Evolutionary conservation across 176 grass and related monocot species (phyloP).

Genomic region (Tuctoria greenei): DNA sequence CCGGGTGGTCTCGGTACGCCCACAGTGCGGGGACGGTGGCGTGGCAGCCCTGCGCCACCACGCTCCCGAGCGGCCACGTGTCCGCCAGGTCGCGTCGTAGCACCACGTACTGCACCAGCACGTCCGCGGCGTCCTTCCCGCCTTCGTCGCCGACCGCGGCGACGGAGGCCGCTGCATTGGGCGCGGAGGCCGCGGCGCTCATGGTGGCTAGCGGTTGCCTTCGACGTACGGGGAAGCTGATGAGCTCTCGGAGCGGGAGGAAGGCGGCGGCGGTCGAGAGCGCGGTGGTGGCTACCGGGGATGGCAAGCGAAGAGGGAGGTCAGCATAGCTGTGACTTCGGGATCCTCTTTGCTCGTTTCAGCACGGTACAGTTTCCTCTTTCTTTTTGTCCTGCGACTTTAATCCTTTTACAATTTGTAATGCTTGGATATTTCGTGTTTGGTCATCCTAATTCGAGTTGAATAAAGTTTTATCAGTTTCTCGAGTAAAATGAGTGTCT

Average conservation of each 20-base stretch:
- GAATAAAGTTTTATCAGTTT: too few species aligned
- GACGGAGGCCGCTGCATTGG: neutral
- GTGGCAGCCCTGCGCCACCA: constrained; percentile 88
- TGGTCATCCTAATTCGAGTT: too few species aligned
- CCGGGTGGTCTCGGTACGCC: constrained; percentile 61
- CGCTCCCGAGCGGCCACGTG: constrained; percentile 85
- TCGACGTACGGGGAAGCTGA: constrained; percentile 23
- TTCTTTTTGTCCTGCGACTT: too few species aligned
- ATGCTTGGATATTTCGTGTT: too few species aligned
- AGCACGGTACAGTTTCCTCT: too few species aligned
- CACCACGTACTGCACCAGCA: constrained; percentile 87
- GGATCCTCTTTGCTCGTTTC: too few species aligned
- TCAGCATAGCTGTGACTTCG: constrained; percentile 21
- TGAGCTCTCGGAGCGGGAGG: neutral
- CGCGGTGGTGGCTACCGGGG: neutral
- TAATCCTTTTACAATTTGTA: too few species aligned
- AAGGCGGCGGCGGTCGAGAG: constrained; percentile 26
- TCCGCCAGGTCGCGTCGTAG: constrained; percentile 81
- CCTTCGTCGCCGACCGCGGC: neutral
- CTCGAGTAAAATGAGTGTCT: too few species aligned
- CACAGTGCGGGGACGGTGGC: constrained; percentile 68
- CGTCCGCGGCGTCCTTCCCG: constrained; percentile 31
- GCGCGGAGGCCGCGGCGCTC: constrained; percentile 3
- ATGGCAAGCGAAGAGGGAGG: constrained; percentile 32
- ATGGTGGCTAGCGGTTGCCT: constrained; percentile 33